phyloP scores from a whole-genome alignment of 441 rosid genomes.

The Populus tomentosa region DNA sequence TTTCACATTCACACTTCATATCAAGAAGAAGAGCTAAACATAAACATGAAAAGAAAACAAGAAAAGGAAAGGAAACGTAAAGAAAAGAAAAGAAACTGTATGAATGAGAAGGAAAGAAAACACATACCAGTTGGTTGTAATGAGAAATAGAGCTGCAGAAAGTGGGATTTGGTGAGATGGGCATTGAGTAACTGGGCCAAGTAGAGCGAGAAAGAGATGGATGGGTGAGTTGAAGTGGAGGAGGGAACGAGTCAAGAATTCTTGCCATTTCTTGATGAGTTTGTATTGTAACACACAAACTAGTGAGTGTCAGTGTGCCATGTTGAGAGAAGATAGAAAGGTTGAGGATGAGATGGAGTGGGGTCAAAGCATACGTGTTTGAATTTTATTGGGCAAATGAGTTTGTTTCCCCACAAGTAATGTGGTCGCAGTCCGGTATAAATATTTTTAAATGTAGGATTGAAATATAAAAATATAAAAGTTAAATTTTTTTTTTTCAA shows the following conservation, averaged over 20 bases:
- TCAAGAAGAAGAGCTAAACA: neutral
- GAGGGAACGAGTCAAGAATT: conserved; percentile 20
- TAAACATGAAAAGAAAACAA: no score
- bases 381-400: neutral
- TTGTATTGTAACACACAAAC: neutral
- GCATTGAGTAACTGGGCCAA: conserved; percentile 11
- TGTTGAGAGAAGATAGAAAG: neutral
- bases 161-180: conserved; percentile 14
- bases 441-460: no score
- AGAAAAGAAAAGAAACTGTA: neutral
- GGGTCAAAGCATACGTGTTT: neutral
- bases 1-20: neutral
- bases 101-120: neutral
- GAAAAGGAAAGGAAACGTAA: neutral
- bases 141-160: conserved; percentile 16
- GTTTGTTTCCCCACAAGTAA: neutral
- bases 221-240: conserved; percentile 11
- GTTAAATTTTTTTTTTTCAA: no score
- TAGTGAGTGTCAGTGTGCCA: neutral
- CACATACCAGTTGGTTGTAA: conserved; percentile 17
- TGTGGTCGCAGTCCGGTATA: no score
- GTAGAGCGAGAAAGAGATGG: conserved; percentile 7
- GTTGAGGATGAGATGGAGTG: neutral
- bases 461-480: no score
- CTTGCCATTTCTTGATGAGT: conserved; percentile 21